Conservation (phyloP, 2,329 filamentous ascomycete genomes). For the Aspergillus piperis region DNA sequence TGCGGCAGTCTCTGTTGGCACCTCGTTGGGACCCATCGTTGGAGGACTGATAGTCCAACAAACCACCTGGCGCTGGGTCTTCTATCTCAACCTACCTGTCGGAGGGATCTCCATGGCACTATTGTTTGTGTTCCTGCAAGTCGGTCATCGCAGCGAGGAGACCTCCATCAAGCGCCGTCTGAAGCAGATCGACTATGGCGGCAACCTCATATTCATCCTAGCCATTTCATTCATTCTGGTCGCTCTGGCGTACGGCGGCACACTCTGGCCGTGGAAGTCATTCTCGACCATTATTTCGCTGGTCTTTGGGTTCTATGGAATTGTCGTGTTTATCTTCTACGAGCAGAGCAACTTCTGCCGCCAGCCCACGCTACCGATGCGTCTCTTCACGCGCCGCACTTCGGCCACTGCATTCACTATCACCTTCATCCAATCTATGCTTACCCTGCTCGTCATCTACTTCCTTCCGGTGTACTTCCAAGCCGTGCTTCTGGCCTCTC, state of each 20-base stretch:
- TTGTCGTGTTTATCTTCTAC: conserved; percentile 22
- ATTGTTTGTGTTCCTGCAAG: conserved; percentile 26
- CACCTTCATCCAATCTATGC: conserved; percentile 17
- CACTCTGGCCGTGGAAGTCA: conserved; percentile 30
- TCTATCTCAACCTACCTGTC: conserved; percentile 34
- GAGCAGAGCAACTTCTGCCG: conserved; percentile 13
- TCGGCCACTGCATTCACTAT: background rate
- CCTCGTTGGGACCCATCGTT: conserved; percentile 51
- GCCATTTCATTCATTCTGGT: conserved; percentile 31
- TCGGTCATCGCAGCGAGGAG: too few relatives aligned
- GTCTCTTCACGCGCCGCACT: conserved; percentile 49
- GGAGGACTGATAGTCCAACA: conserved; percentile 30
- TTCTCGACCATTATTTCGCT: conserved; percentile 31
- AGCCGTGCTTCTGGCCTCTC: conserved; percentile 36
- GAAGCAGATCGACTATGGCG: conserved; percentile 30
- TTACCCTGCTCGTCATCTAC: conserved; percentile 13
- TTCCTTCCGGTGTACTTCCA: conserved; percentile 53
- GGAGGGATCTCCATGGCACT: conserved; percentile 24
- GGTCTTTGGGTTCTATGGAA: conserved; percentile 25
- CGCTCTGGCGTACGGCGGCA: conserved; percentile 32
- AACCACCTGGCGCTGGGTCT: conserved; percentile 31
- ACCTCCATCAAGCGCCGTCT: background rate
- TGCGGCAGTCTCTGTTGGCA: conserved; percentile 36
- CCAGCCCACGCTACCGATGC: conserved; percentile 44
- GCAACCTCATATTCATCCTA: conserved; percentile 29